Conservation (phyloP, 441 rosid species). For the Erodium texanum region DNA sequence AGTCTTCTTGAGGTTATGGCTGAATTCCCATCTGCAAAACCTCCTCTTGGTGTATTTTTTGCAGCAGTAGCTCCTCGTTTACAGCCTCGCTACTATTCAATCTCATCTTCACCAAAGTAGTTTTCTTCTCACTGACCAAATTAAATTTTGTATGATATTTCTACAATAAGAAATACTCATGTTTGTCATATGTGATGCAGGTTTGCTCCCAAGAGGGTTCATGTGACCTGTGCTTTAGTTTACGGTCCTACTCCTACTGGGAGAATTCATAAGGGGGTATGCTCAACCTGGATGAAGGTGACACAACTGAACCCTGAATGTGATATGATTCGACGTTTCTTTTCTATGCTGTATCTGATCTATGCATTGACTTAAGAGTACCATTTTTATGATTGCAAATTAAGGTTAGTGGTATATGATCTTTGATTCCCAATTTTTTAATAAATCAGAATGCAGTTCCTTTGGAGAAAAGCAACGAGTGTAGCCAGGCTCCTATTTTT, state of each 20-base stretch:
- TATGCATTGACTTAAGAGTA: not conserved
- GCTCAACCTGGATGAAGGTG: constrained; percentile 98
- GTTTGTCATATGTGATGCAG: constrained; percentile 29
- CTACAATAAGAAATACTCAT: not conserved
- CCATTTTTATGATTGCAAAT: not conserved
- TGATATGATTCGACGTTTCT: not conserved
- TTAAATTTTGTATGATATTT: not conserved
- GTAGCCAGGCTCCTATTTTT: constrained; percentile 51
- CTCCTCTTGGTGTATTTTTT: constrained; percentile 85
- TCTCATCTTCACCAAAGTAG: constrained; percentile 89
- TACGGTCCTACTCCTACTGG: constrained; percentile 75
- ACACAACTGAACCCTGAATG: not conserved
- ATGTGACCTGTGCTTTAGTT: constrained; percentile 80
- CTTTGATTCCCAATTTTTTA: not conserved
- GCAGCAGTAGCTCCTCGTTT: constrained; percentile 84
- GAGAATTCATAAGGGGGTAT: constrained; percentile 76
- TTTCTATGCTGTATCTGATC: not conserved
- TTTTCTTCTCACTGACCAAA: not conserved
- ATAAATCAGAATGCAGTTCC: constrained; percentile 54
- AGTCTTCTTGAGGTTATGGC: constrained; percentile 93
- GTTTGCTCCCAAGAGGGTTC: constrained; percentile 54
- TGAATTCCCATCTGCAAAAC: constrained; percentile 75
- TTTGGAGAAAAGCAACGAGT: constrained; percentile 44
- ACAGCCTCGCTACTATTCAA: constrained; percentile 88
- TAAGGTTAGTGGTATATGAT: not conserved